Percentiles rank a stretch among this genome's conserved stretches.
These are phyloP conservation scores for Prunella vulgaris DNA, from an alignment of 257 asterid genomes.

Conservation along the genomic window DNA sequence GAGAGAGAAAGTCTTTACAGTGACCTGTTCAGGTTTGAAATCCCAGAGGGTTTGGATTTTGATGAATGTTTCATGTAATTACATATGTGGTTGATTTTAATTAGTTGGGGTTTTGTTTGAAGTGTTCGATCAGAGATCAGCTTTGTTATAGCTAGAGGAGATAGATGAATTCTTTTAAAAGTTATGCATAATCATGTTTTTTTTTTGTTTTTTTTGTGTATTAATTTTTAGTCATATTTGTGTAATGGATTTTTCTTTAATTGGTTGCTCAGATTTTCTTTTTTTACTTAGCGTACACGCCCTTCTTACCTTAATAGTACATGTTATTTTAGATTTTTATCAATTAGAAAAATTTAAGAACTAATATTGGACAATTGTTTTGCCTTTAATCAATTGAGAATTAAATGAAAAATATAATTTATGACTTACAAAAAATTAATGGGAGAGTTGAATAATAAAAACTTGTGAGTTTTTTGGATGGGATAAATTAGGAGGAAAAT, in stretches of 20 bases:
- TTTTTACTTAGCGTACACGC: too few relatives aligned
- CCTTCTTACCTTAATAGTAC: too few relatives aligned
- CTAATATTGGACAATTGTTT: too few relatives aligned
- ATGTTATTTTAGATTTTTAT: too few relatives aligned
- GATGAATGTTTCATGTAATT: conserved; percentile 33
- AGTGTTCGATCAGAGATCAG: neutral
- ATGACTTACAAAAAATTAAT: too few relatives aligned
- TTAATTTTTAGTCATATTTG: neutral
- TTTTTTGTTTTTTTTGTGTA: neutral
- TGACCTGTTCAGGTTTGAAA: conserved; percentile 32
- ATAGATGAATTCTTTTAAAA: conserved; percentile 4
- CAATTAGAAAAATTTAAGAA: too few relatives aligned
- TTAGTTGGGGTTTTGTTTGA: neutral
- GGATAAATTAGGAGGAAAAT: too few relatives aligned
- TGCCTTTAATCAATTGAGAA: too few relatives aligned
- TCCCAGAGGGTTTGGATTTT: conserved; percentile 34
- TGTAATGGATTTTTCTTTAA: neutral
- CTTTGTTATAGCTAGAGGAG: neutral
- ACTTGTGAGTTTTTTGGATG: too few relatives aligned
- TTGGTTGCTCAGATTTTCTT: too few relatives aligned
- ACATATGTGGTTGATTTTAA: neutral
- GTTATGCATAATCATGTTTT: neutral
- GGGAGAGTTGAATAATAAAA: too few relatives aligned
- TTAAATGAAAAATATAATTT: too few relatives aligned
- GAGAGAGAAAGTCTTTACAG: conserved; percentile 36